These are phyloP conservation scores for Lecanosticta acicola DNA, from an alignment of 2,329 filamentous ascomycete genomes.

Conservation along the genomic window DNA sequence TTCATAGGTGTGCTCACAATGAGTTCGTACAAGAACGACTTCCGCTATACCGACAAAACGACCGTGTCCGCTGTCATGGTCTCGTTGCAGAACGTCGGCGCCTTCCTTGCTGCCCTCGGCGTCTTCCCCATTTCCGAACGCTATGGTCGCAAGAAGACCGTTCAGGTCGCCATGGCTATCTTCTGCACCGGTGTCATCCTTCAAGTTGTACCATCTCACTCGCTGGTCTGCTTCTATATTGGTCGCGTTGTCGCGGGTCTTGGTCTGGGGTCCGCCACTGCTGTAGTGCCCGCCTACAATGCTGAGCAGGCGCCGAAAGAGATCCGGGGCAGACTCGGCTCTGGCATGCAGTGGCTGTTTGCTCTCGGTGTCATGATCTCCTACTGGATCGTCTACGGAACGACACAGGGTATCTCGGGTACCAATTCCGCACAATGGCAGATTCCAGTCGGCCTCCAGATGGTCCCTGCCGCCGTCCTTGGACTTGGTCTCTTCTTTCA, in stretches of 20 bases:
- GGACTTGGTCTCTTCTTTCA: slow-evolving; percentile 47
- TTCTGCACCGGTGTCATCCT: slow-evolving; percentile 40
- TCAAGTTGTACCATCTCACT: slow-evolving; percentile 45
- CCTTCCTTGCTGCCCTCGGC: slow-evolving; percentile 48
- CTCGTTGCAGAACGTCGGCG: slow-evolving; percentile 49
- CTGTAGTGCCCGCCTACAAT: slow-evolving; percentile 38
- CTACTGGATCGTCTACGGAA: slow-evolving; percentile 52
- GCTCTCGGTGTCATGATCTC: slow-evolving; percentile 46
- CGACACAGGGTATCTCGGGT: slow-evolving; percentile 30
- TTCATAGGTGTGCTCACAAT: slow-evolving; percentile 29
- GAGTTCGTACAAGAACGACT: slow-evolving; percentile 23
- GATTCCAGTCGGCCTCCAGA: slow-evolving; percentile 51
- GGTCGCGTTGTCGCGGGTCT: slow-evolving; percentile 46
- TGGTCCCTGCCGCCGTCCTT: slow-evolving; percentile 45
- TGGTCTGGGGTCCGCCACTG: slow-evolving; percentile 46
- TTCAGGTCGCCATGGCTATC: slow-evolving; percentile 42
- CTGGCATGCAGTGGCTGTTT: slow-evolving; percentile 50
- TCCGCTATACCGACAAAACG: slow-evolving; percentile 24
- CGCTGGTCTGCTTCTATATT: slow-evolving; percentile 41
- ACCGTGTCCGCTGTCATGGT: slow-evolving; percentile 39
- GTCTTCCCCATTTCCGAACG: slow-evolving; percentile 46
- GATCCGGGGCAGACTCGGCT: slow-evolving; percentile 45
- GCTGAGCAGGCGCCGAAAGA: slow-evolving; percentile 42
- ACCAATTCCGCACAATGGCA: slow-evolving; percentile 48
- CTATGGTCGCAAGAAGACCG: slow-evolving; percentile 42